phyloP scores from a whole-genome alignment of 1,284 basidiomycete species.

The Heterobasidion occidentale region DNA sequence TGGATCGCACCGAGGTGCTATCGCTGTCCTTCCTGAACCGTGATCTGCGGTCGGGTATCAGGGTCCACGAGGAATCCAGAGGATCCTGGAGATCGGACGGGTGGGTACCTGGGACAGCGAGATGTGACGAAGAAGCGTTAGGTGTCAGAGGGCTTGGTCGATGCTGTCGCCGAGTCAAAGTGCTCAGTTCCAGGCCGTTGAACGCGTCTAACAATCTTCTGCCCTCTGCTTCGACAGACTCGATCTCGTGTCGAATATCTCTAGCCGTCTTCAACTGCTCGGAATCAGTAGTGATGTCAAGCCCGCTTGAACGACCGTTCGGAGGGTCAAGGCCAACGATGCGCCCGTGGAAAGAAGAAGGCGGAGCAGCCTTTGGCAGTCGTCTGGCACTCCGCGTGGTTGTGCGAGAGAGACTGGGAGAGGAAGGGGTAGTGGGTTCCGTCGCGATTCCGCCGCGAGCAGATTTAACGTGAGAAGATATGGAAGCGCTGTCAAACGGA shows the following conservation, averaged over 20 bases:
- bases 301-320: constrained; percentile 23
- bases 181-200: constrained; percentile 63
- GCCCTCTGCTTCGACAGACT: constrained; percentile 58
- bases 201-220: constrained; percentile 65
- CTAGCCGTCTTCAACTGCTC: constrained; percentile 47
- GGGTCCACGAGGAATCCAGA: constrained; percentile 10
- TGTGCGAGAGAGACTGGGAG: constrained; percentile 16
- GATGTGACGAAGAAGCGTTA: constrained; percentile 3
- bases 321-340: constrained; percentile 16
- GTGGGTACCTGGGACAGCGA: constrained; percentile 2
- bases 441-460: not conserved
- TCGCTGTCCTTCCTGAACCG: constrained; percentile 29
- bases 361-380: constrained; percentile 32
- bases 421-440: constrained; percentile 1
- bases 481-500: constrained; percentile 12
- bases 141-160: constrained; percentile 6
- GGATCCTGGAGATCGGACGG: not conserved
- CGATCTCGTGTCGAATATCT: constrained; percentile 58
- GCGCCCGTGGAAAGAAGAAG: constrained; percentile 42
- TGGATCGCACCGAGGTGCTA: constrained; percentile 41
- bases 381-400: constrained; percentile 32
- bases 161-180: constrained; percentile 37
- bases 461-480: constrained; percentile 10
- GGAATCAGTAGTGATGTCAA: constrained; percentile 40
- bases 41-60: constrained; percentile 11